A percentile compares a stretch with the other conserved stretches of the same genome.
phyloP scores from a whole-genome alignment of 2,329 filamentous ascomycete genomes.

The Sporothrix pallida region DNA sequence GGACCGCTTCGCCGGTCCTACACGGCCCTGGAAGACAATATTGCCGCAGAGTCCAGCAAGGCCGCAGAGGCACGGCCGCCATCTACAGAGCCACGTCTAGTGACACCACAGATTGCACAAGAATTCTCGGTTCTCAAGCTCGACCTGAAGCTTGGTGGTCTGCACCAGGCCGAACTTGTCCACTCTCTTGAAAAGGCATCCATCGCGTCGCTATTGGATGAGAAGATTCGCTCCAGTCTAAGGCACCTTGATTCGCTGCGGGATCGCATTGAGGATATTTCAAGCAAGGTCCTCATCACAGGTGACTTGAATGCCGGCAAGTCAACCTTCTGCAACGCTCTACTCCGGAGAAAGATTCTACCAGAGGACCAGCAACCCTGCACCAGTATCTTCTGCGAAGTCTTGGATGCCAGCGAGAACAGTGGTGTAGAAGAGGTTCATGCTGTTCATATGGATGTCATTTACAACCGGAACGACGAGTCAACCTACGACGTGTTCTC shows the following conservation, averaged over 20 bases:
- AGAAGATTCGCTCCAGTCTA: conserved; percentile 92
- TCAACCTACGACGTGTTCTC: conserved; percentile 89
- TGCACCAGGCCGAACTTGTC: conserved; percentile 88
- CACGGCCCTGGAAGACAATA: conserved; percentile 69
- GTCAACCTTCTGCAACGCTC: conserved; percentile 98
- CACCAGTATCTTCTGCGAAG: conserved; percentile 98
- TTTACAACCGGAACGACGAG: conserved; percentile 89
- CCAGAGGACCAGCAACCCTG: conserved; percentile 98
- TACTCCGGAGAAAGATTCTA: conserved; percentile 86
- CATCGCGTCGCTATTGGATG: conserved; percentile 87
- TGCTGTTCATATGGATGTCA: conserved; percentile 79
- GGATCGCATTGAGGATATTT: conserved; percentile 95
- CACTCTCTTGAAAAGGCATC: conserved; percentile 93
- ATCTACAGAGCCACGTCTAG: conserved; percentile 72
- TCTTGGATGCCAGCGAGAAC: conserved; percentile 90
- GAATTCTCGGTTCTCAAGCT: conserved; percentile 96
- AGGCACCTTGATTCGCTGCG: conserved; percentile 85
- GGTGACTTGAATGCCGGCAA: conserved; percentile 97
- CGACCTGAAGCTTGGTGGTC: conserved; percentile 84
- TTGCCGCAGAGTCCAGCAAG: conserved; percentile 73
- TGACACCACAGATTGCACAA: conserved; percentile 90
- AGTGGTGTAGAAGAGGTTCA: conserved; percentile 92
- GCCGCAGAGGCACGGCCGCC: conserved; percentile 64
- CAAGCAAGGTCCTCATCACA: conserved; percentile 94
- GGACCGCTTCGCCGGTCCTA: conserved; percentile 64